Evolutionary conservation across 768 basidiomycete genomes (phyloP).

Genomic region (Leccinum aurantiacum): DNA sequence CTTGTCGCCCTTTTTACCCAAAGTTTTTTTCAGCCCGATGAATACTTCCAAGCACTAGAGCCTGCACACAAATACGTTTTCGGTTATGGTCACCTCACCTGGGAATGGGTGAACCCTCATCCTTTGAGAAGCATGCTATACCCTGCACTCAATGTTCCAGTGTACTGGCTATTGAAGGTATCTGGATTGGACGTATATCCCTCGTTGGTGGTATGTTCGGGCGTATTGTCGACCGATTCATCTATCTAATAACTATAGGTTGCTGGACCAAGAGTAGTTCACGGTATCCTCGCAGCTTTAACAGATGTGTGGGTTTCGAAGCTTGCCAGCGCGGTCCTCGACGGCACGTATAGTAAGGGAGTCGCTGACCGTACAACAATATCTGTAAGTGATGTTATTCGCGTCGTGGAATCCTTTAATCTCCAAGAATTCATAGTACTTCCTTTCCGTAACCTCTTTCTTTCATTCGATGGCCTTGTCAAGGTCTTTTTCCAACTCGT

Average conservation of each 20-base stretch:
- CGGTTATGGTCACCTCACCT: constrained; percentile 89
- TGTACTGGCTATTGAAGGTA: constrained; percentile 69
- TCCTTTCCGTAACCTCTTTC: constrained; percentile 81
- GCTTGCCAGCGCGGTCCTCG: constrained; percentile 58
- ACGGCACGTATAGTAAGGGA: constrained; percentile 44
- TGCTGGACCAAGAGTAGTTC: constrained; percentile 68
- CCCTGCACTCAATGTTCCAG: constrained; percentile 75
- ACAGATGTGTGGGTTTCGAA: constrained; percentile 76
- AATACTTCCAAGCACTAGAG: constrained; percentile 94
- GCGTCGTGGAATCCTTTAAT: neutral
- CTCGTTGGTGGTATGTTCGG: constrained; percentile 58
- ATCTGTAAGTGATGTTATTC: constrained; percentile 52
- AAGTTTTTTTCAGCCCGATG: constrained; percentile 96
- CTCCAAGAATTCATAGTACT: constrained; percentile 45
- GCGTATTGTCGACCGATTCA: neutral
- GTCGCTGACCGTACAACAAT: constrained; percentile 38
- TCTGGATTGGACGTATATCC: constrained; percentile 51
- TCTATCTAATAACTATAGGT: constrained; percentile 46
- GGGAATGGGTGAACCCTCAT: constrained; percentile 82
- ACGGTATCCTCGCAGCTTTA: constrained; percentile 72
- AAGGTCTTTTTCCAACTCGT: constrained; percentile 87
- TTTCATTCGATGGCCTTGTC: constrained; percentile 85
- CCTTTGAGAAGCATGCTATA: constrained; percentile 83
- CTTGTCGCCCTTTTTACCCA: constrained; percentile 65
- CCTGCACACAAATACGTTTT: constrained; percentile 87